Base-by-base conservation (phyloP, 805 yeast species). In the Myxozyma geophila region DNA sequence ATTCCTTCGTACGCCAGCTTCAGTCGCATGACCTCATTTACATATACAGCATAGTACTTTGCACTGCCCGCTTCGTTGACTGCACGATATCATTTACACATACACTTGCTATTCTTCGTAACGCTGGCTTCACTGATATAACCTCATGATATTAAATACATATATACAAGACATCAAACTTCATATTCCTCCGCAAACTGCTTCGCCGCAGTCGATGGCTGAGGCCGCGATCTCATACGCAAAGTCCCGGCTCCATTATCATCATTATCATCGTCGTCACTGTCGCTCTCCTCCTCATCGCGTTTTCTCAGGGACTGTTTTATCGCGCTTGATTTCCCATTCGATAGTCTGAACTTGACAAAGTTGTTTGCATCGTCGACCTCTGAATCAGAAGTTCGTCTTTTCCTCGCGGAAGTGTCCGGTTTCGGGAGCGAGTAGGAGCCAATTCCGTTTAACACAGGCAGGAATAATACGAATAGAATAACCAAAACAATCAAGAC, bases 371-470 rank as follows among this genome's bases (percentile, higher is more conserved):
- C 35, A 19, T 40, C 50, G 40, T 36, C 51, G 23, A n/a, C n/a
- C n/a, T 57, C 43, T 6, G 15, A 33, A 39, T 46, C 59, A 10
- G 28, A 28, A 28, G 28, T 28, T 47, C 53, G 48, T 56, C 28
- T 12, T 47, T 23, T 6, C 36, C 8, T 60, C 15, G 23, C 10
- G n/a, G 60, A 37, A 6, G 63, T 10, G 21, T 41, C 35, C n/a
- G 35, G 17, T 33, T n/a, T 41, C 37, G 28, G 33, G 7, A 62
- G 7, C n/a, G 53, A 35, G 54, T 46, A 62, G 28, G 54, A 60
- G n/a, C 65, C 65, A 44, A 62, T 51, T 17, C 65, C 65, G 51
- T 49, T 51, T 10, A 62, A 36, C 15, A 62, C 65, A 4, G 65
- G 65, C 35, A 62, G 35, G 10, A 62, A 28, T 8, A 62, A 17